A percentile compares a stretch with the other conserved stretches of the same genome.
Conservation (phyloP, 495 filamentous ascomycete species). For the Astrothelium subdiscretum region DNA sequence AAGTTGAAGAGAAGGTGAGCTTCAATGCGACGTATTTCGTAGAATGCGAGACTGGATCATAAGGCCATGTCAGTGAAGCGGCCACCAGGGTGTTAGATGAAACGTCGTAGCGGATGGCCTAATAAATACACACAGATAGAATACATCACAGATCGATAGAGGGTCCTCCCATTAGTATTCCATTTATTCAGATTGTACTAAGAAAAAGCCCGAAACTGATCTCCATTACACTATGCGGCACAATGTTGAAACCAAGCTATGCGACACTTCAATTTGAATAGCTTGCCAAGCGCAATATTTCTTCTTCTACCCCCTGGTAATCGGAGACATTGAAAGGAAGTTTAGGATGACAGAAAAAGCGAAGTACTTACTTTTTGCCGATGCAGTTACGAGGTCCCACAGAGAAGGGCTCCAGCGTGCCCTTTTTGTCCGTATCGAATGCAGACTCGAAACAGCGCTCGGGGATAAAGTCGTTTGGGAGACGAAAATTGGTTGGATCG, state of each 20-base stretch:
- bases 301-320: no score
- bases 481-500: conserved; percentile 10
- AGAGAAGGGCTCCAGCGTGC: conserved; percentile 43
- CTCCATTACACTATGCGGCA: no score
- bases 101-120: background rate
- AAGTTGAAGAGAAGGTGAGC: conserved; percentile 22
- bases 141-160: no score
- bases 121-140: no score
- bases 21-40: conserved; percentile 20
- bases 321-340: background rate
- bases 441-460: conserved; percentile 37
- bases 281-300: no score
- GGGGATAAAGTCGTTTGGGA: conserved; percentile 36
- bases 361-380: conserved; percentile 39
- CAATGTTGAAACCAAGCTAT: no score
- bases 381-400: conserved; percentile 49
- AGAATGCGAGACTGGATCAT: conserved; percentile 21
- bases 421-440: conserved; percentile 34
- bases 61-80: background rate
- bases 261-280: no score
- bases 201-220: no score
- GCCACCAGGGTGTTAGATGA: no score
- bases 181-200: no score
- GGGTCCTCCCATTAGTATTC: no score
- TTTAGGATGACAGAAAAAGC: background rate